phyloP scores from a whole-genome alignment of 164 flowering plant species.

The Cinnamomum micranthum region DNA sequence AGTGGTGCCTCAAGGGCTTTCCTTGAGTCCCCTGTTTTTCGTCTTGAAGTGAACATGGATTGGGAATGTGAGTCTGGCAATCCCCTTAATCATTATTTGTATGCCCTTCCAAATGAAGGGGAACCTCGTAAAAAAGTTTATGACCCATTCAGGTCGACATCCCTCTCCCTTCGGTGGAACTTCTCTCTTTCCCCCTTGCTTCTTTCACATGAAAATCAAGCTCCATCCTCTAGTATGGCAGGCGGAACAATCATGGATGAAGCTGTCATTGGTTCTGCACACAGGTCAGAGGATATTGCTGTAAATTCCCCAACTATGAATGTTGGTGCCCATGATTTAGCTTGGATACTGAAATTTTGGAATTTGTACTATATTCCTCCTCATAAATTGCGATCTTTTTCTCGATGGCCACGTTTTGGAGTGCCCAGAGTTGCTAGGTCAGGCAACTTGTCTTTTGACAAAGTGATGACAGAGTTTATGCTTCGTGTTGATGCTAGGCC shows the following conservation, averaged over 20 bases:
- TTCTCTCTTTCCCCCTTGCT: slow-evolving; percentile 62
- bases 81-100: slow-evolving; percentile 84
- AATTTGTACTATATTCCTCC: slow-evolving; percentile 80
- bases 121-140: slow-evolving; percentile 66
- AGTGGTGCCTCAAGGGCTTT: slow-evolving; percentile 48
- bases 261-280: slow-evolving; percentile 28
- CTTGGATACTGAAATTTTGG: slow-evolving; percentile 91
- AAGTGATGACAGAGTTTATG: slow-evolving; percentile 95
- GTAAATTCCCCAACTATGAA: slow-evolving; percentile 50
- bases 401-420: slow-evolving; percentile 97
- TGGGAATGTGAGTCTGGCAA: slow-evolving; percentile 97
- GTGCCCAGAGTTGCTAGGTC: slow-evolving; percentile 81
- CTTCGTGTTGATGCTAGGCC: slow-evolving; percentile 83
- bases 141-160: slow-evolving; percentile 93
- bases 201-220: slow-evolving; percentile 34
- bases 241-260: slow-evolving; percentile 27
- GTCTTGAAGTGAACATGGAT: slow-evolving; percentile 82
- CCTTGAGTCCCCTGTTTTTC: slow-evolving; percentile 68
- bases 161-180: slow-evolving; percentile 88
- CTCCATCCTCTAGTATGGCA: slow-evolving; percentile 28
- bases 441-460: slow-evolving; percentile 91
- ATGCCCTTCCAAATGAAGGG: slow-evolving; percentile 84
- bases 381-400: slow-evolving; percentile 81
- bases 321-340: slow-evolving; percentile 92
- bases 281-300: slow-evolving; percentile 26